phyloP scores from a whole-genome alignment of 2,329 filamentous ascomycete genomes.

The Penicillium sp. region DNA sequence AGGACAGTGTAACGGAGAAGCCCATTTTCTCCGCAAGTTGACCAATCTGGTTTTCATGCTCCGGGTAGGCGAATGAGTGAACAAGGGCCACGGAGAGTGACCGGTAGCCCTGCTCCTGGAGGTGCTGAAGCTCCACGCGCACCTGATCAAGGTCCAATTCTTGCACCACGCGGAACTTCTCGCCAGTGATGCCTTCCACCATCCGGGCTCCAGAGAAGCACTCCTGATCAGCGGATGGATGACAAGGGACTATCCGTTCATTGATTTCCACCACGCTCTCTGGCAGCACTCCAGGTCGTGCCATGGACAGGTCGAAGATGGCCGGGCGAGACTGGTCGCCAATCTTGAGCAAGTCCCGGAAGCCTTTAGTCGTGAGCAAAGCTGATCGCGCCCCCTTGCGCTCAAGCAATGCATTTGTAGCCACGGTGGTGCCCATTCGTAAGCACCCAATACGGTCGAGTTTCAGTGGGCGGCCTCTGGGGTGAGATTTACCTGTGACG shows the following conservation, averaged over 20 bases:
- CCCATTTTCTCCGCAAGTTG: conserved; percentile 74
- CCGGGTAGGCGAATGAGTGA: conserved; percentile 85
- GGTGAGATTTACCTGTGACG: conserved; percentile 36
- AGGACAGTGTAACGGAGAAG: conserved; percentile 73
- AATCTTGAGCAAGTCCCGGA: conserved; percentile 81
- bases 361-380: conserved; percentile 81
- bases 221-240: conserved; percentile 62
- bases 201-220: conserved; percentile 63
- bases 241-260: conserved; percentile 79
- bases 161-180: conserved; percentile 67
- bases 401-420: conserved; percentile 85
- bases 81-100: conserved; percentile 85
- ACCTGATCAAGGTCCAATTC: conserved; percentile 55
- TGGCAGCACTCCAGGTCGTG: conserved; percentile 81
- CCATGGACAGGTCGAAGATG: conserved; percentile 86
- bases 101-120: conserved; percentile 67
- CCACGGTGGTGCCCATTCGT: conserved; percentile 91
- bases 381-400: conserved; percentile 85
- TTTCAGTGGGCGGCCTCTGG: conserved; percentile 36
- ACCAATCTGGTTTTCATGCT: conserved; percentile 78
- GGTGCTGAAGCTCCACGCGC: conserved; percentile 59
- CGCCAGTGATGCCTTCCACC: conserved; percentile 56
- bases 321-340: conserved; percentile 86
- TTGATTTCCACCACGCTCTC: conserved; percentile 80
- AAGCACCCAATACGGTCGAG: conserved; percentile 52